phyloP scores from a whole-genome alignment of 2,329 filamentous ascomycete genomes.

The Zymoseptoria brevis region DNA sequence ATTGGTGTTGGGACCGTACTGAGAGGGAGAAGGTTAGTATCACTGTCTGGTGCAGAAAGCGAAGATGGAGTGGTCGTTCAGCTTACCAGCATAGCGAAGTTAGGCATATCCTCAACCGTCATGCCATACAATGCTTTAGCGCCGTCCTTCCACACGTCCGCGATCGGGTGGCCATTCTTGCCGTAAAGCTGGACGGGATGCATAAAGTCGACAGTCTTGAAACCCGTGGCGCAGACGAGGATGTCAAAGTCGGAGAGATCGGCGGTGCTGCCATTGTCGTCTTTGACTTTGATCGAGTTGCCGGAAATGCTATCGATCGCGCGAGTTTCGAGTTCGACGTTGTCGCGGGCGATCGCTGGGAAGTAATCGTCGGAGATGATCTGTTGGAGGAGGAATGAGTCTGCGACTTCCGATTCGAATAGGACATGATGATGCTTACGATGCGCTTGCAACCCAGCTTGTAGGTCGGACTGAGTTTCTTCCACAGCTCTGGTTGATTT shows the following conservation, averaged over 20 bases:
- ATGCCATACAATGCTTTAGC: constrained; percentile 46
- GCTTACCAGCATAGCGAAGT: constrained; percentile 44
- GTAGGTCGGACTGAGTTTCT: constrained; percentile 48
- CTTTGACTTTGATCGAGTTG: constrained; percentile 41
- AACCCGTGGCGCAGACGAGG: constrained; percentile 52
- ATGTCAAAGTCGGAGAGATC: constrained; percentile 41
- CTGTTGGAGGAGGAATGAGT: background rate
- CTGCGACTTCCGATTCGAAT: background rate
- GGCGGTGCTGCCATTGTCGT: constrained; percentile 20
- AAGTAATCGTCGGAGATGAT: constrained; percentile 51
- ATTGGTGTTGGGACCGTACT: constrained; percentile 51
- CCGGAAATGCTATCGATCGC: constrained; percentile 41
- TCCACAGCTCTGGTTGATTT: constrained; percentile 43
- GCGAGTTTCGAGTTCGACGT: constrained; percentile 46
- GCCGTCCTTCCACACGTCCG: constrained; percentile 48
- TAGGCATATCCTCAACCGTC: constrained; percentile 43
- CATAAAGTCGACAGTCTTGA: constrained; percentile 52
- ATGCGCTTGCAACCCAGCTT: constrained; percentile 48
- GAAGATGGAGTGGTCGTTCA: background rate
- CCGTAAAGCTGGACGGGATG: constrained; percentile 49
- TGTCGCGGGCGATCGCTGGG: constrained; percentile 39
- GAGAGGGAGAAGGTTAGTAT: background rate
- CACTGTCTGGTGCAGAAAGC: no score
- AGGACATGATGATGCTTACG: background rate
- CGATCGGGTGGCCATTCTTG: constrained; percentile 34